Evolutionary conservation across 164 flowering plant genomes (phyloP), one percentile per base, ranked within the genome.

Genomic region (Hamamelis virginiana): DNA sequence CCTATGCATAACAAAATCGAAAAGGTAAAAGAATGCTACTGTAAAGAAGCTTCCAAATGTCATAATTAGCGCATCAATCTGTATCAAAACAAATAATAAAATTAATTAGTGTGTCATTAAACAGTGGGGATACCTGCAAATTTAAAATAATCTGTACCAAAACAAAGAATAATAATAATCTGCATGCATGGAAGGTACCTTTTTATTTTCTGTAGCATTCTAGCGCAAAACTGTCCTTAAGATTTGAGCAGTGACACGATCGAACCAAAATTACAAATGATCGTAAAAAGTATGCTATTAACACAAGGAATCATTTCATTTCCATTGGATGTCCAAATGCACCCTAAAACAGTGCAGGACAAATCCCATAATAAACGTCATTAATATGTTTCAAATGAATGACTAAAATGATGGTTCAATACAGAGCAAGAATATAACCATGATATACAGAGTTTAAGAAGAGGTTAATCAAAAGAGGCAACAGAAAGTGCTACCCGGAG

Each of bases 401-500:
- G 41, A 33, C 41, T 33, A 33, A 33, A 33, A 33, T 33, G 4
- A 33, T 33, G 41, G 6, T 33, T 6, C 41, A 33, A 33, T 33
- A 33, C 41, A 33, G 41, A 33, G 6, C 41, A 33, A n/a, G 53
- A 50, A 16, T n/a, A 50, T n/a, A 50, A 50, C n/a, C 10, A 55
- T 9, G 4, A 55, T 48, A 27, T 55, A 57, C 52, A 38, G 38
- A 18, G 14, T 62, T 19, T 14, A 3, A n/a, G 28, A 64, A 1
- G 59, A 65, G 22, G 61, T 69, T 70, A 87, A 75, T 85, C 87
- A 43, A 76, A 84, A 12, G 91, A 85, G 46, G 82, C 76, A 58
- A 90, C 88, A 67, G 94, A 84, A 43, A 92, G 89, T 0, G 92
- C 87, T n/a, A 89, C 92, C 18, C 80, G 80, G 12, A 92, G 88